These are phyloP conservation scores for Salix dunnii DNA, from an alignment of 345 rosid species.

Conservation along the genomic window DNA sequence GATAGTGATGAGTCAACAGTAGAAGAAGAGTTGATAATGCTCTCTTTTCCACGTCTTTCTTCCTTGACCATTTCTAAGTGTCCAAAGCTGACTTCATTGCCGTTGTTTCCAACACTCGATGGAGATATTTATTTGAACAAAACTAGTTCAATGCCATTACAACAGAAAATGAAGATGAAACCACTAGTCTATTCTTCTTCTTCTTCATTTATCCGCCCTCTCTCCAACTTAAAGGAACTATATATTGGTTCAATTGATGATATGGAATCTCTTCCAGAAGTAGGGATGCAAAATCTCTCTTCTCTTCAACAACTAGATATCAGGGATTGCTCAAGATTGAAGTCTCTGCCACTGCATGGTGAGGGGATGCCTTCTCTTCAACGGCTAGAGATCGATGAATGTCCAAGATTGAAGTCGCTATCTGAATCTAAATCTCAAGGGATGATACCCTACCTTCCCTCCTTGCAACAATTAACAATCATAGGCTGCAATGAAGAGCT, in stretches of 20 bases:
- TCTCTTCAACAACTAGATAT: background rate
- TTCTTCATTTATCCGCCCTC: background rate
- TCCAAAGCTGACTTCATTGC: conserved; percentile 6
- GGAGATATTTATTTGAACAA: background rate
- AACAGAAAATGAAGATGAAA: background rate
- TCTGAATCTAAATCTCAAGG: background rate
- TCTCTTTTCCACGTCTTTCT: background rate
- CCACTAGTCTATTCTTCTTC: background rate
- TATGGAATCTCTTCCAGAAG: background rate
- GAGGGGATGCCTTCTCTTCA: background rate
- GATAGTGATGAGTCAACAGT: background rate
- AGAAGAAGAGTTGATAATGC: background rate
- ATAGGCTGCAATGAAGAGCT: background rate
- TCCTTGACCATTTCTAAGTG: background rate
- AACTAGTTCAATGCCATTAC: background rate
- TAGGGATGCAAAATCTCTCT: conserved; percentile 5
- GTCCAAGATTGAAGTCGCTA: too few species aligned
- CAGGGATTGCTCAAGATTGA: background rate
- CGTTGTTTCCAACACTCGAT: conserved; percentile 11
- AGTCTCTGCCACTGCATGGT: background rate
- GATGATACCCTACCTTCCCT: background rate
- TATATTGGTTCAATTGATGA: background rate
- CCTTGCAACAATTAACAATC: background rate
- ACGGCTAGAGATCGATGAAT: rapidly evolving
- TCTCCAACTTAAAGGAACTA: background rate